Conservation (phyloP, 495 filamentous ascomycete species). For the Pyronema omphalodes region DNA sequence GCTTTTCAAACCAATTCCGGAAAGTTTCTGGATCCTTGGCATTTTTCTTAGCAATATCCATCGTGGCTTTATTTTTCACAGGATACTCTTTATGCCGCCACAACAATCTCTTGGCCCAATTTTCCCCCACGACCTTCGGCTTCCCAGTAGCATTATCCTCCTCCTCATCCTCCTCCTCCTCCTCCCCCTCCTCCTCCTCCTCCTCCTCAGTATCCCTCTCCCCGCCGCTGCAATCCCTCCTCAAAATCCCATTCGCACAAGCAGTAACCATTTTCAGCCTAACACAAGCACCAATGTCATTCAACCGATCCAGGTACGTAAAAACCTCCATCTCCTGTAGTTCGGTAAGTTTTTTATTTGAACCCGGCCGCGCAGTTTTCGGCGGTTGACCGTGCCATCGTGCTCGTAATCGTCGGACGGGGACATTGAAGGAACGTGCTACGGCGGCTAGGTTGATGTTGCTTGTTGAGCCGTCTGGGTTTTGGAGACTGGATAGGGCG, state of each 20-base stretch:
- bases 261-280: conserved; percentile 1
- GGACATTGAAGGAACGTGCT: neutral
- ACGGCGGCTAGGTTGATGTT: neutral
- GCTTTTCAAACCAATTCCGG: conserved; percentile 12
- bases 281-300: conserved; percentile 4
- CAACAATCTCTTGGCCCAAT: conserved; percentile 10
- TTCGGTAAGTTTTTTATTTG: neutral
- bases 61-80: neutral
- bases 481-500: too few relatives aligned
- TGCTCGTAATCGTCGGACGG: neutral
- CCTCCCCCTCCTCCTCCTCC: too few relatives aligned
- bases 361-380: neutral
- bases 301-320: conserved; percentile 4
- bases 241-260: conserved; percentile 8
- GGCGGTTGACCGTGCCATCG: neutral
- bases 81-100: conserved; percentile 11
- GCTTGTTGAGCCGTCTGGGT: too few relatives aligned
- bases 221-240: too few relatives aligned
- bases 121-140: neutral
- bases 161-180: too few relatives aligned
- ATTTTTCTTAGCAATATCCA: neutral
- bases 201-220: too few relatives aligned
- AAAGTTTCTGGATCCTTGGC: conserved; percentile 6
- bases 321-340: conserved; percentile 7
- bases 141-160: neutral